Evolutionary conservation across 345 rosid species (phyloP).

Genomic region (Carallia pectinifolia): DNA sequence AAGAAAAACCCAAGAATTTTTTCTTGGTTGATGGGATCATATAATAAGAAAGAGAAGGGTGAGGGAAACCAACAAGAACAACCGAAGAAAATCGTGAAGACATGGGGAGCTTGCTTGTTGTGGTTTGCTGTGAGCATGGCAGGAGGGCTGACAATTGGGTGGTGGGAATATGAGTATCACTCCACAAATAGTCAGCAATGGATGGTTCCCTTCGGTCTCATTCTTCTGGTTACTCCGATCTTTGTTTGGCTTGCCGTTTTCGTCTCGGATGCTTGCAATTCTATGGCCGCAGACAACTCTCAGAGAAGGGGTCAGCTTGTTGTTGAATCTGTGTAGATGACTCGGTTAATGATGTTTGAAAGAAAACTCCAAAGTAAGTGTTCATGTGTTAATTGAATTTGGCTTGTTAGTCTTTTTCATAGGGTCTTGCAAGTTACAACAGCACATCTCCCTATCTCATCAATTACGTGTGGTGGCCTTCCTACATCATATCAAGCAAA

Average conservation of each 20-base stretch:
- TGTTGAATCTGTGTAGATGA: neutral
- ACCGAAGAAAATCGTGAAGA: conserved; percentile 7
- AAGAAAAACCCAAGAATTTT: neutral
- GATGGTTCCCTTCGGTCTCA: conserved; percentile 81
- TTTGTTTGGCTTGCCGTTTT: conserved; percentile 42
- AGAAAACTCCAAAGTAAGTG: neutral
- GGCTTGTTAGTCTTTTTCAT: neutral
- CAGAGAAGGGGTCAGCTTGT: neutral
- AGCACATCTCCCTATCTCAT: too few relatives aligned
- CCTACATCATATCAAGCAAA: too few relatives aligned
- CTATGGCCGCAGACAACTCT: neutral
- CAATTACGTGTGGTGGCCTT: too few relatives aligned
- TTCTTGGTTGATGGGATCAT: conserved; percentile 20
- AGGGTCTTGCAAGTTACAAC: too few relatives aligned
- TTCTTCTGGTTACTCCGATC: conserved; percentile 56
- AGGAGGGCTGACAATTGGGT: conserved; percentile 51
- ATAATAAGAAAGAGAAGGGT: conserved; percentile 4
- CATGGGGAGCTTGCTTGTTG: conserved; percentile 21
- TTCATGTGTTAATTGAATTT: conserved; percentile 1
- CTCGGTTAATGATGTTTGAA: conserved; percentile 23
- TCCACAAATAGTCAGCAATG: conserved; percentile 57
- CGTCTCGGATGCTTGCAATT: conserved; percentile 38
- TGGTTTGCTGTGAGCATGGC: conserved; percentile 35
- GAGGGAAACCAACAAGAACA: neutral
- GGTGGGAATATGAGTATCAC: conserved; percentile 56